Percentiles rank a stretch among this genome's conserved stretches.
Conservation (phyloP, 2,329 filamentous ascomycete genomes). For the Stagonosporopsis vannaccii region DNA sequence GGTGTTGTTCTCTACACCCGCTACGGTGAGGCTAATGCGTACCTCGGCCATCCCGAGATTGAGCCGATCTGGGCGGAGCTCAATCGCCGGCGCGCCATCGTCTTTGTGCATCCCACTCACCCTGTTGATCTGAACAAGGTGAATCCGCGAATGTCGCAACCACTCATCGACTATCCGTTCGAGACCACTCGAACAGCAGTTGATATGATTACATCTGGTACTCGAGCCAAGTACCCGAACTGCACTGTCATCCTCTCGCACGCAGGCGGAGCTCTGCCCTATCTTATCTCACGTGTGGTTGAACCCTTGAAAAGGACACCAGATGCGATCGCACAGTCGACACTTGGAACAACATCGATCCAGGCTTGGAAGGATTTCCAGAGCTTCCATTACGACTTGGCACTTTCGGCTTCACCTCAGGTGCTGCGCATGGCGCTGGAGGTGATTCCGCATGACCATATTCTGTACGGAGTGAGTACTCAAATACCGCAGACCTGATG, state of each 20-base stretch:
- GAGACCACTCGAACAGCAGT: constrained; percentile 56
- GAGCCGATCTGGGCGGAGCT: constrained; percentile 56
- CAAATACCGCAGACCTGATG: no score
- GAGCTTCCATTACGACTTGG: no score
- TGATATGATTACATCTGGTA: constrained; percentile 47
- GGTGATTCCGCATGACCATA: no score
- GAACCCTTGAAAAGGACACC: no score
- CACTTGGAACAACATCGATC: no score
- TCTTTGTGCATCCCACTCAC: constrained; percentile 58
- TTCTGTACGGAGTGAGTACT: no score
- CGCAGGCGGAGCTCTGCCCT: constrained; percentile 57
- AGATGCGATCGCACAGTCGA: no score
- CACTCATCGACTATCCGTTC: constrained; percentile 56
- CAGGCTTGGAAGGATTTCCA: no score
- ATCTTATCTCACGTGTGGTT: no score
- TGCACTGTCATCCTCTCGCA: constrained; percentile 59
- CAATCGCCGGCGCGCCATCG: constrained; percentile 50
- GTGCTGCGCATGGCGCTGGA: no score
- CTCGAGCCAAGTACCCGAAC: constrained; percentile 36
- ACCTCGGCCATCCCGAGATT: constrained; percentile 56
- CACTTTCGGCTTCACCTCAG: no score
- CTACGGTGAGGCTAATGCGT: constrained; percentile 55
- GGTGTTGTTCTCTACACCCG: constrained; percentile 57
- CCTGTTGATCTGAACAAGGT: constrained; percentile 29
- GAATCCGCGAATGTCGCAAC: constrained; percentile 53